phyloP scores from a whole-genome alignment of 2,329 filamentous ascomycete genomes.

The Ophiocordyceps unilateralis region DNA sequence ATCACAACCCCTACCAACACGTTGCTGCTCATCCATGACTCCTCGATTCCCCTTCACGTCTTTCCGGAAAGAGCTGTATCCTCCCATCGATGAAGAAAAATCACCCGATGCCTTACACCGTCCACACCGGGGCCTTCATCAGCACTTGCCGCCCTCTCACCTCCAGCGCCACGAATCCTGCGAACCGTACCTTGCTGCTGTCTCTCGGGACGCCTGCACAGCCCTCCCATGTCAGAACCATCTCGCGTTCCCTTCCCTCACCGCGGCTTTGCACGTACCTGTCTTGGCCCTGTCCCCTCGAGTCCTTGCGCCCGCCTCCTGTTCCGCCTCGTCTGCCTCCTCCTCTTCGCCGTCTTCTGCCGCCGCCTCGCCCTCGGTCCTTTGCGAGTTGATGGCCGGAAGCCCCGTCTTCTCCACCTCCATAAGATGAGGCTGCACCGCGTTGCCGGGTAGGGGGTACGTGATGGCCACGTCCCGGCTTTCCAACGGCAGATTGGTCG shows the following conservation, averaged over 20 bases:
- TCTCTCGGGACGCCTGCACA: constrained; percentile 25
- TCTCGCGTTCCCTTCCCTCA: not conserved
- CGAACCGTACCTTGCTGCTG: constrained; percentile 47
- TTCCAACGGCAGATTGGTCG: constrained; percentile 74
- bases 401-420: constrained; percentile 63
- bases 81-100: too few species aligned
- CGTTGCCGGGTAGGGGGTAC: constrained; percentile 64
- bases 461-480: constrained; percentile 78
- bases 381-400: constrained; percentile 37
- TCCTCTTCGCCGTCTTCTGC: constrained; percentile 14
- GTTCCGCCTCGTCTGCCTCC: constrained; percentile 24
- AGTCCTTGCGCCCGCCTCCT: constrained; percentile 25
- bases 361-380: constrained; percentile 17
- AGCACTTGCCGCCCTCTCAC: constrained; percentile 61
- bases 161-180: constrained; percentile 58
- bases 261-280: constrained; percentile 23
- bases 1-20: too few species aligned
- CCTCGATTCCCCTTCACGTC: too few species aligned
- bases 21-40: not conserved
- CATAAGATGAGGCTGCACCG: constrained; percentile 59
- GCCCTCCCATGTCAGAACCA: constrained; percentile 21
- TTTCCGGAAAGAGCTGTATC: too few species aligned
- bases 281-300: constrained; percentile 27
- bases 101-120: constrained; percentile 14
- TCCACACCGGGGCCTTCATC: constrained; percentile 60